A percentile compares a stretch with the other conserved stretches of the same genome.
Conservation (phyloP, 768 basidiomycete genomes). For the Boletus tomentosulus region DNA sequence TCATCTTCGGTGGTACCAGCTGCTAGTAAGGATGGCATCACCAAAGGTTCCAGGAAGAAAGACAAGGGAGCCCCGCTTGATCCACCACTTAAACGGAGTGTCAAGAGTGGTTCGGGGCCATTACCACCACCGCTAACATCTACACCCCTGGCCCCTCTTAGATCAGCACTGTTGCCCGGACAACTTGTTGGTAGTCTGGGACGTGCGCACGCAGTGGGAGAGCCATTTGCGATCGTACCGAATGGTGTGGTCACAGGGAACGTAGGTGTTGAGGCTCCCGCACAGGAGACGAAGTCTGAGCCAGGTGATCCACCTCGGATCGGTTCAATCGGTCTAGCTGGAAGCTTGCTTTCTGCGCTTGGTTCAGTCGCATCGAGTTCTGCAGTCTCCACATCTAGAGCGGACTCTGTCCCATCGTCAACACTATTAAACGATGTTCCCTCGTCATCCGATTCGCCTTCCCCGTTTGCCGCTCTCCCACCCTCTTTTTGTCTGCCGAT, state of each 20-base stretch:
- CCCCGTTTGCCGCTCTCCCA: conserved; percentile 30
- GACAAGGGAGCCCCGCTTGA: conserved; percentile 52
- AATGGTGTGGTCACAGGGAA: background rate
- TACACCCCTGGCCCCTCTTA: conserved; percentile 52
- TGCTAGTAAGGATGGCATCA: conserved; percentile 34
- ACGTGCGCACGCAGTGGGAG: background rate
- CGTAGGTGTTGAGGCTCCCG: background rate
- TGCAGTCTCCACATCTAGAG: background rate
- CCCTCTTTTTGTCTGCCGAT: conserved; percentile 67
- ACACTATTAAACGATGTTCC: conserved; percentile 13
- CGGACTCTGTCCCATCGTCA: conserved; percentile 9
- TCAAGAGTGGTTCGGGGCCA: conserved; percentile 56
- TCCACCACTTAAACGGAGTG: conserved; percentile 64
- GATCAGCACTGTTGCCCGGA: background rate
- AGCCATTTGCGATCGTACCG: conserved; percentile 4
- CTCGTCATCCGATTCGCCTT: conserved; percentile 11
- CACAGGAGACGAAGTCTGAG: conserved; percentile 6
- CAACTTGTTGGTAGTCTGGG: conserved; percentile 1
- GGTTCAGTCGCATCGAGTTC: conserved; percentile 1
- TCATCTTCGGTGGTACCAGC: conserved; percentile 13
- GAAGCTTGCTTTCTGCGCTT: background rate
- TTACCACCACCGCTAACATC: conserved; percentile 70
- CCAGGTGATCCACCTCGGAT: conserved; percentile 2
- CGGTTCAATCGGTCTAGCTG: background rate
- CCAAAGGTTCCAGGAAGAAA: conserved; percentile 48